Evolutionary conservation across 495 filamentous ascomycete genomes (phyloP).

Genomic region (Talaromyces proteolyticus): DNA sequence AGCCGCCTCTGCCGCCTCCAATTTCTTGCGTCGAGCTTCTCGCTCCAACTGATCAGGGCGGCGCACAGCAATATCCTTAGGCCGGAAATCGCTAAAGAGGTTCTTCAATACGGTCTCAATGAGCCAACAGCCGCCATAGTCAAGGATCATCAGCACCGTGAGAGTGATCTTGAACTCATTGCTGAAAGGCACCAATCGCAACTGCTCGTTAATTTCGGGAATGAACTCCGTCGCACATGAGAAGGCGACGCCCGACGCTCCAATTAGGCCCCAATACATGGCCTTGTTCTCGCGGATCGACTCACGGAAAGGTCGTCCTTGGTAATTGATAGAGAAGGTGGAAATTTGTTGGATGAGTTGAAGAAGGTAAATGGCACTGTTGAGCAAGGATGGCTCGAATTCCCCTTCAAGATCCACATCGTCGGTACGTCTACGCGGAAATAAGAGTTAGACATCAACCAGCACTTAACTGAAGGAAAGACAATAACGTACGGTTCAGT

Average conservation of each 20-base stretch:
- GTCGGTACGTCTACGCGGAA: constrained; percentile 50
- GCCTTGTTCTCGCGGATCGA: constrained; percentile 89
- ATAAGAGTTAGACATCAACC: constrained; percentile 17
- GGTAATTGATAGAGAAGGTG: constrained; percentile 99
- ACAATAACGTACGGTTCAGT: constrained; percentile 70
- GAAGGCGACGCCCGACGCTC: constrained; percentile 85
- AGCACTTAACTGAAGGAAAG: not conserved
- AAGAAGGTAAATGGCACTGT: constrained; percentile 94
- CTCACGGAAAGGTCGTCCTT: constrained; percentile 96
- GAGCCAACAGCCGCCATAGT: constrained; percentile 83
- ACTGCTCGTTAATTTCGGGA: constrained; percentile 89
- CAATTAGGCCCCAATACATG: constrained; percentile 96
- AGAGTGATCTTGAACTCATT: constrained; percentile 84
- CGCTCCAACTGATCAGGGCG: constrained; percentile 80
- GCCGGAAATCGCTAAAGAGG: constrained; percentile 84
- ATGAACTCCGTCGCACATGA: constrained; percentile 94
- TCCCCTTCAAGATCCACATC: constrained; percentile 90
- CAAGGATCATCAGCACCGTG: constrained; percentile 78
- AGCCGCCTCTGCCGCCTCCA: constrained; percentile 51
- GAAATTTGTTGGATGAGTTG: constrained; percentile 99
- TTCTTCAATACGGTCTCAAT: constrained; percentile 85
- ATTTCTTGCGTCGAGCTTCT: constrained; percentile 52
- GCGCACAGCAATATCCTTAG: constrained; percentile 88
- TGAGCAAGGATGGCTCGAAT: constrained; percentile 89
- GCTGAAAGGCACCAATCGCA: constrained; percentile 89